Evolutionary conservation across 768 basidiomycete genomes (phyloP), one percentile per base, ranked within the genome.

Genomic region (Boletus rufocinnamomeus): DNA sequence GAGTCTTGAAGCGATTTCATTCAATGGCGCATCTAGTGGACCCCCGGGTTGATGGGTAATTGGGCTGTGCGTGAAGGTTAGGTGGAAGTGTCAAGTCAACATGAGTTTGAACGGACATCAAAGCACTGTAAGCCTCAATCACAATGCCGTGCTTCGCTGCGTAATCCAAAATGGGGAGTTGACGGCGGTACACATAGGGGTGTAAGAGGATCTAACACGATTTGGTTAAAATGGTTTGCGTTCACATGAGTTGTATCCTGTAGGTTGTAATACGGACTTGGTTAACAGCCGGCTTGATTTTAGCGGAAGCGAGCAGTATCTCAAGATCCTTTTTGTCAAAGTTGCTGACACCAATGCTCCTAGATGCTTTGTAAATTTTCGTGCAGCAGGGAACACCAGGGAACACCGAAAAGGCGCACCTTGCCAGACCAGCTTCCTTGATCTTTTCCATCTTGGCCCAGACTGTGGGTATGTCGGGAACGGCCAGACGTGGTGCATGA

Each of bases 281-380:
- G 72, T 90, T 91, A 10, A 82, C 85, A 2, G 76, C 84, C 0
- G 87, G 88, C 62, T 80, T 81, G 62, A 87, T 72, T 66, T 86
- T 84, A 9, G 85, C 84, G 2, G 80, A 80, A n/a, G 73, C 76
- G 16, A 89, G 71, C 23, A 89, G 73, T 21, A 77, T 75, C 46
- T 80, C 69, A 23, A 89, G 78, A 30, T 91, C 79, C 1, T 75
- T 55, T 14, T 84, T 77, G 14, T 75, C 75, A 65, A 87, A 89
- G 74, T 90, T 90, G 73, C 84, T 86, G 41, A 89, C 85, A 23
- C 87, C 88, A 54, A 89, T 87, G 68, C 82, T 86, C 82, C 85
- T 87, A 61, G 5, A 9, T 21, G 23, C 7, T 37, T 43, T 43
- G 38, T 48, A 41, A 63, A 27, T 45, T 41, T 21, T 17, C 27